Evolutionary conservation across 495 filamentous ascomycete species (phyloP), one percentile per base, ranked within the genome.

Genomic region (Penicillium diatomitis): DNA sequence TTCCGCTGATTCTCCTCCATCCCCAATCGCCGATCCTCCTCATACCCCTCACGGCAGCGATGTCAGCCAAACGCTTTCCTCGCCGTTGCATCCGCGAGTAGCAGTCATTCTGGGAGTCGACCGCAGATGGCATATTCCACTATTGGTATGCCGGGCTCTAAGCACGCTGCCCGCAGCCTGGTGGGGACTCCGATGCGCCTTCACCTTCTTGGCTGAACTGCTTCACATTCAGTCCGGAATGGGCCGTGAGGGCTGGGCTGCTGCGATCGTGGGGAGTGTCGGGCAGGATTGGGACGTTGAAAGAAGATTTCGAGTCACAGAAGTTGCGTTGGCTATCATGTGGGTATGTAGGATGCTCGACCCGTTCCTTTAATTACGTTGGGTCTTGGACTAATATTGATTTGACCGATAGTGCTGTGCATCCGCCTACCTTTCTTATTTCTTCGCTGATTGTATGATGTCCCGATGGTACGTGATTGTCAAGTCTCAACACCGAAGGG

Each of bases 371-470:
- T 45, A 31, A n/a, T 33, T 4, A 4, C 6, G 3, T 28, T 41
- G 39, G 7, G 8, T 4, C 8, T 33, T 31, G 9, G 28, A 41
- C 54, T 55, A 38, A 55, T 27, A 5, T 41, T 12, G 20, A 11
- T 35, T 32, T 32, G 7, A 11, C 39, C 30, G 5, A 44, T 46
- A 90, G 88, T 90, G 87, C 73, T 78, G 74, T 62, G 83, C 86
- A 64, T 88, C 86, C 36, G 88, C 83, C 43, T 90, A 90, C 67
- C 78, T 92, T 62, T 88, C 85, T 48, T 92, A 90, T 66, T 86
- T 89, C 68, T 91, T 92, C 67, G 89, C 86, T 50, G 87, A 95
- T 69, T 88, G 86, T 67, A 82, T 92, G 60, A 95, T 95, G 88
- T 89, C 85, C 53, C 82, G 88, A 63, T 92, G 88, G 87, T 87